These are phyloP conservation scores for Apiotrichum montevideense DNA, from an alignment of 1,284 basidiomycete genomes.

Conservation along the genomic window DNA sequence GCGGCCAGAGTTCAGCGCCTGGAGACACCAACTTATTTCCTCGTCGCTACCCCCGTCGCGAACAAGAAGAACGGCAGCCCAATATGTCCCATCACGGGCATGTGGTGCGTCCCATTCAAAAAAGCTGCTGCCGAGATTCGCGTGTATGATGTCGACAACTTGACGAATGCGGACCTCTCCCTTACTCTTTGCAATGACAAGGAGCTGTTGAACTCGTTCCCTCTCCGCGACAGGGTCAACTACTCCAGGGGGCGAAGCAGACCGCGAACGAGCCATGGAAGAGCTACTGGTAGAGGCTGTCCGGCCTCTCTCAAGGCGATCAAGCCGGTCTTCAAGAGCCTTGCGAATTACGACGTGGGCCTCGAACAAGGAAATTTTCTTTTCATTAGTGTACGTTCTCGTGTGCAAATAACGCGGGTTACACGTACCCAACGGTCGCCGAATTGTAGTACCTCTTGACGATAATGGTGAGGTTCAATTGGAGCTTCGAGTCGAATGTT, in stretches of 20 bases:
- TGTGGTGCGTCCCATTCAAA: slow-evolving; percentile 76
- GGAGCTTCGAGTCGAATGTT: slow-evolving; percentile 49
- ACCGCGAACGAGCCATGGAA: background rate
- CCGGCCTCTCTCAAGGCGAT: slow-evolving; percentile 4
- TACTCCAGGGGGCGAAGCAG: slow-evolving; percentile 1
- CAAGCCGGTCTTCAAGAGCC: slow-evolving; percentile 37
- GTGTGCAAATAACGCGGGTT: slow-evolving; percentile 18
- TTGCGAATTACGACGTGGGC: slow-evolving; percentile 43
- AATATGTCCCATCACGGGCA: slow-evolving; percentile 60
- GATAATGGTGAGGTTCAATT: slow-evolving; percentile 48
- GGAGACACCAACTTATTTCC: slow-evolving; percentile 62
- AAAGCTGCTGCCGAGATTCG: slow-evolving; percentile 49
- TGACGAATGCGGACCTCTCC: slow-evolving; percentile 49
- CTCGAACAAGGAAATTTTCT: slow-evolving; percentile 44
- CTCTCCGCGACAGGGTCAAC: background rate
- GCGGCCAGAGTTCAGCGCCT: slow-evolving; percentile 66
- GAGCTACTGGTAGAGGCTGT: background rate
- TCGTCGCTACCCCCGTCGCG: slow-evolving; percentile 57
- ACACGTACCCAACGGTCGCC: slow-evolving; percentile 68
- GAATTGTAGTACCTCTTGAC: slow-evolving; percentile 62
- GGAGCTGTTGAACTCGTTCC: slow-evolving; percentile 44
- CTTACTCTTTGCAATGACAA: slow-evolving; percentile 55
- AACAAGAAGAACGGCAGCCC: slow-evolving; percentile 65
- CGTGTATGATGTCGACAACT: slow-evolving; percentile 54
- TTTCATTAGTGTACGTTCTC: background rate